Evolutionary conservation across 2,329 filamentous ascomycete genomes (phyloP).

Genomic region (Phialemonium atrogriseum): DNA sequence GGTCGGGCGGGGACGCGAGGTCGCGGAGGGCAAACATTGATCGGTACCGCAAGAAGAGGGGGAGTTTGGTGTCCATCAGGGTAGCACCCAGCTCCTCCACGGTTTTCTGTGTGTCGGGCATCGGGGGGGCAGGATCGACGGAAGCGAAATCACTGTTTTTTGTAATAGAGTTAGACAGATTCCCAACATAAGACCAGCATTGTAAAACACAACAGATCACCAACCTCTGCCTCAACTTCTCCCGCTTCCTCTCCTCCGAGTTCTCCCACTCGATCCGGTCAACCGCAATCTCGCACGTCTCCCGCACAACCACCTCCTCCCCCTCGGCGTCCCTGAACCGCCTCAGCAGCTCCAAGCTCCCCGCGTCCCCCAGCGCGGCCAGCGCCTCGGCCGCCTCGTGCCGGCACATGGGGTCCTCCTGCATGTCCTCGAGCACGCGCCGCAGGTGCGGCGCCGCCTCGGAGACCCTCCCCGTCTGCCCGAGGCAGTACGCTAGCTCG

Average conservation of each 20-base stretch:
- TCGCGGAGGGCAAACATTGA: conserved; percentile 98
- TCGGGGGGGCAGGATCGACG: conserved; percentile 87
- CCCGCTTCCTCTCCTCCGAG: conserved; percentile 58
- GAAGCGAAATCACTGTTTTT: conserved; percentile 87
- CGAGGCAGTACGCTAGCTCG: conserved; percentile 93
- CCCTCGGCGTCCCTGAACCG: conserved; percentile 64
- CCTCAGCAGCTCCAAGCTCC: conserved; percentile 66
- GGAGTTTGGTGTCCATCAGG: conserved; percentile 68
- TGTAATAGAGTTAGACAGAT: conserved; percentile 16
- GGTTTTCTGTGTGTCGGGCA: conserved; percentile 60
- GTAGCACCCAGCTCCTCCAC: conserved; percentile 68
- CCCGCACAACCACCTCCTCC: conserved; percentile 74
- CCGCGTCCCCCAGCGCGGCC: conserved; percentile 71
- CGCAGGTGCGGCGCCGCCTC: conserved; percentile 68
- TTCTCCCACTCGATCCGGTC: conserved; percentile 92
- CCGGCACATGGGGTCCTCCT: conserved; percentile 91
- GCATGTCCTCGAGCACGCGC: conserved; percentile 63
- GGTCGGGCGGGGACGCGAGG: conserved; percentile 84
- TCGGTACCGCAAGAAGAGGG: conserved; percentile 87
- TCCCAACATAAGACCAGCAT: no score
- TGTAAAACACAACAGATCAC: no score
- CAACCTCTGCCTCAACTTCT: conserved; percentile 77
- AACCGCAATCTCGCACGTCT: conserved; percentile 96
- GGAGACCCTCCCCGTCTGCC: conserved; percentile 73
- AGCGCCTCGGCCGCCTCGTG: conserved; percentile 96